Evolutionary conservation across 208 protist genomes (phyloP), one percentile per base, ranked within the genome.

Genomic region (Leishmania arabica): DNA sequence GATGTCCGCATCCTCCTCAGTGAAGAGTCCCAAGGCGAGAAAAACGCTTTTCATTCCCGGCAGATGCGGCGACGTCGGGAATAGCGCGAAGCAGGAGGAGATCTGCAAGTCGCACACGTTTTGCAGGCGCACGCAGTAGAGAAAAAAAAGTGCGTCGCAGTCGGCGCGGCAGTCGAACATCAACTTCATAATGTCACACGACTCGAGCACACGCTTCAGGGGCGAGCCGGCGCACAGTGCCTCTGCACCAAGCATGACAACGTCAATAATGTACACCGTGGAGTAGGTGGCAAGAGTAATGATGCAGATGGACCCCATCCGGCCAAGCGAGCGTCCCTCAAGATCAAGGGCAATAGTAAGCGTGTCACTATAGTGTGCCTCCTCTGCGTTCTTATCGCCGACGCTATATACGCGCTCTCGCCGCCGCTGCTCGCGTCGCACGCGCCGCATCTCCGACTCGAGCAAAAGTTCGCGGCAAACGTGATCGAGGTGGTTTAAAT

Each of bases 161-260:
- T 92, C 89, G 40, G 87, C 86, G 17, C 91, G 88, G 87, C 89
- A 91, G 81, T 94, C 91, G 71, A 88, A 94, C 91, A 94, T 94
- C 53, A 94, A 79, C 79, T 94, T 94, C 45, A 76, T 78, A 13
- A 94, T 88, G 9, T 65, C 45, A 11, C 47, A 58, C 21, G 80
- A 86, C 79, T 92, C 87, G 2, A 94, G 78, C 64, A 94, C 83
- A 17, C 54, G 54, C 3, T 72, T 80, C 54, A 94, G 72, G 15
- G 81, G 69, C 1, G 72, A 78, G n/a, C 64, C 68, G 6, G 53
- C 34, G 6, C 5, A 24, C 40, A 93, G 84, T 34, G 83, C 85
- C 31, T 77, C 82, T 0, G 58, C 79, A 13, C 86, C 86, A 34
- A 93, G 86, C 64, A 84, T 27, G 2, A 93, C 86, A 68, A 93